Base-by-base conservation (phyloP, 192 early-diverging fungal genomes). In the Chytriomyces sp. region DNA sequence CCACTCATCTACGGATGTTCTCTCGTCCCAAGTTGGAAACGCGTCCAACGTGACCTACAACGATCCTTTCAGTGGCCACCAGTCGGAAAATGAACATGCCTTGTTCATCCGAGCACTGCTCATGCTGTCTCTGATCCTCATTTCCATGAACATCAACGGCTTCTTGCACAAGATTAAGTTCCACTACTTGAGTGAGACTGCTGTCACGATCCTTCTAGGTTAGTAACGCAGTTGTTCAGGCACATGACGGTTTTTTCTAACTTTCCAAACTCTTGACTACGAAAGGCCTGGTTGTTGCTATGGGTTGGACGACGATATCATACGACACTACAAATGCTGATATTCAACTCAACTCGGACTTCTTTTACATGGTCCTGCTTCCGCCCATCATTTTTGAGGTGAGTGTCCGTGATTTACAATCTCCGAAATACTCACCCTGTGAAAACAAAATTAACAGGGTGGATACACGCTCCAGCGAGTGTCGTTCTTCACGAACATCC, bases 301-400 rank as follows among this genome's bases (percentile, higher is more conserved):
- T 82, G 71, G 80, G 79, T 44, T 88, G 84, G 84, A 86, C 83
- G 5, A 78, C 83, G 7, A 82, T 88, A 9, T 76, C 77, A 3
- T 86, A 86, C 66, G 85, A 86, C 64, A 62, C 79, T 43, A 47
- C 67, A 45, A 86, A 86, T 76, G 74, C 60, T 16, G 82, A 84
- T 60, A 87, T 89, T 67, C 87, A 87, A 75, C 77, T 90, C 3
- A 70, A 67, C 70, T 82, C 81, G 26, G 81, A 87, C 64, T 89
- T 90, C 64, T 90, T 90, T 57, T 89, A 86, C 75, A 85, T 90
- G 85, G 87, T 90, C 23, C 79, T 90, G 2, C 83, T 90, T 11
- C 89, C 89, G 6, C 89, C 89, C 16, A 89, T 90, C 64, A 87
- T 90, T 59, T 90, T 88, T 73, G 85, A 88, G 84, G 84, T 83